Evolutionary conservation across 306 rosid species (phyloP), one percentile per base, ranked within the genome.

Genomic region (Macrotyloma uniflorum): DNA sequence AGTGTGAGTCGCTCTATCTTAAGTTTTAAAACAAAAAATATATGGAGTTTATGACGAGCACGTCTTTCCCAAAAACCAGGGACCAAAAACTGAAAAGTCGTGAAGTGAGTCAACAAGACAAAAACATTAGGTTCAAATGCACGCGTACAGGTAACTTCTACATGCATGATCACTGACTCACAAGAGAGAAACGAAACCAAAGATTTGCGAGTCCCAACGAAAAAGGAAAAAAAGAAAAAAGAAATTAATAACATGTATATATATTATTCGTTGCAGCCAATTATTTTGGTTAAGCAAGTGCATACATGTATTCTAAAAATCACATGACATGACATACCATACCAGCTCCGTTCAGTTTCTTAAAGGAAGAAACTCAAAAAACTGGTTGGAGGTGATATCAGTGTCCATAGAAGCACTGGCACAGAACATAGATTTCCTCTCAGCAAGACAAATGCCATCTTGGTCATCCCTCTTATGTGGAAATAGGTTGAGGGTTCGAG

Each of bases 331-430:
- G 40, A 19, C 69, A 63, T 33, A 33, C 19, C 20, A 59, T 30
- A 40, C n/a, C 12, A 67, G 38, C 16, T 42, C 57, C 57, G 14
- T 26, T 84, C 73, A 83, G 36, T 84, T 63, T 79, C 87, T 86
- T 51, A 83, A 70, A 59, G 91, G 90, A 64, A 87, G 89, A 86
- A 91, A 84, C 83, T 87, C 89, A 83, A 81, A 84, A 83, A 78
- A 91, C 76, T 72, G 79, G 68, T 53, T 81, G 36, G 77, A 28
- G 43, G 45, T 36, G 24, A 76, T 35, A 6, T 84, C 79, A 64
- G 71, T 40, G 22, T 80, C 75, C 65, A 63, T 49, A 4, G 86
- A 67, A 43, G 76, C 33, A 68, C 55, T 30, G 5, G 30, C 55
- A 63, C 35, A 73, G 15, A 59, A 55, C 70, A 59, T 49, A n/a